Evolutionary conservation across 2,329 filamentous ascomycete genomes (phyloP).

Genomic region (Fusarium udum): DNA sequence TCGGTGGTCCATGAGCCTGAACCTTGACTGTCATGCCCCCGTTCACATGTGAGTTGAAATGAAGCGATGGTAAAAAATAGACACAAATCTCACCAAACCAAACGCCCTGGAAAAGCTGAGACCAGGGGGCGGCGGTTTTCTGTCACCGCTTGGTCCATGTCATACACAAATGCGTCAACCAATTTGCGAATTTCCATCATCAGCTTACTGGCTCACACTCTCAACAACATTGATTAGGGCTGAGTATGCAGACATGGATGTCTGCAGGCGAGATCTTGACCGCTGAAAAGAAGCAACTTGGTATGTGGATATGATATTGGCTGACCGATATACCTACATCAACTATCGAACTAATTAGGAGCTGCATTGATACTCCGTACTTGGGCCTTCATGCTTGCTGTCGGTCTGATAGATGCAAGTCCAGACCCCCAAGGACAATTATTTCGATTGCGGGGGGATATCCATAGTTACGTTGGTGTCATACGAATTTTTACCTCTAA

Average conservation of each 20-base stretch:
- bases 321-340: constrained; percentile 5
- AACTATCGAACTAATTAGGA: background rate
- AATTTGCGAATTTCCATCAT: constrained; percentile 30
- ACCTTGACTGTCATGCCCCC: constrained; percentile 33
- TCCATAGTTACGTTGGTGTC: constrained; percentile 1
- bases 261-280: constrained; percentile 27
- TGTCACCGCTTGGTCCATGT: constrained; percentile 22
- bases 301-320: constrained; percentile 6
- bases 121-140: constrained; percentile 27
- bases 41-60: constrained; percentile 10
- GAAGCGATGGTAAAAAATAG: constrained; percentile 6
- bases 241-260: constrained; percentile 10
- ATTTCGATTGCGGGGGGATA: constrained; percentile 29
- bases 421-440: constrained; percentile 15
- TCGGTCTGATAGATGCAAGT: constrained; percentile 14
- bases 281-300: constrained; percentile 35
- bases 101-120: constrained; percentile 26
- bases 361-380: constrained; percentile 8
- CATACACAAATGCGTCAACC: constrained; percentile 27
- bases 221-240: constrained; percentile 30
- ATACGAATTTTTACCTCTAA: constrained; percentile 1
- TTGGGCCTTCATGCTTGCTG: constrained; percentile 20
- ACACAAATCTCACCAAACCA: background rate
- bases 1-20: constrained; percentile 34
- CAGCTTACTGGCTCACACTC: constrained; percentile 22